These are phyloP conservation scores for Blastobotrys peoriensis DNA, from an alignment of 805 yeast genomes.

Conservation along the genomic window DNA sequence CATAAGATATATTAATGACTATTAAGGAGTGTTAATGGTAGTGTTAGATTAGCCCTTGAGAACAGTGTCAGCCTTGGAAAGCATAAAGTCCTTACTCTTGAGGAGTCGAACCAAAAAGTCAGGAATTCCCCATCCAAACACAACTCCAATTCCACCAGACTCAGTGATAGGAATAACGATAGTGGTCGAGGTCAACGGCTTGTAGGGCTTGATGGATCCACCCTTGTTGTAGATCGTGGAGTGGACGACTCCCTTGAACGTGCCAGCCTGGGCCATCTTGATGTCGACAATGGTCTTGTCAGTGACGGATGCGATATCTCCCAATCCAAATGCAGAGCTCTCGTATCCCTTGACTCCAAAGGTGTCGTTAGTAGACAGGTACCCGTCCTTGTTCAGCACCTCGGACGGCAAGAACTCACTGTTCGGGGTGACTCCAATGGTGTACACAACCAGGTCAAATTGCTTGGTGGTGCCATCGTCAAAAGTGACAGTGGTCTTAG, in stretches of 20 bases:
- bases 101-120: slow-evolving; percentile 14
- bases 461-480: slow-evolving; percentile 10
- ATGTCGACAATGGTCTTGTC: slow-evolving; percentile 12
- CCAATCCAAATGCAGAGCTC: slow-evolving; percentile 14
- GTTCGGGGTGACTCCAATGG: slow-evolving; percentile 17
- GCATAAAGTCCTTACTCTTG: slow-evolving; percentile 14
- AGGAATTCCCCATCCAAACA: slow-evolving; percentile 17
- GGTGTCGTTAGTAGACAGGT: slow-evolving; percentile 13
- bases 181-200: slow-evolving; percentile 1
- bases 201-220: slow-evolving; percentile 3
- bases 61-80: background rate
- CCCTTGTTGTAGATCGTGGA: background rate
- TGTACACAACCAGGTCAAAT: slow-evolving; percentile 17
- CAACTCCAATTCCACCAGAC: slow-evolving; percentile 19
- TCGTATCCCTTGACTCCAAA: slow-evolving; percentile 13
- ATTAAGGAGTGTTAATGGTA: no score
- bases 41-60: background rate
- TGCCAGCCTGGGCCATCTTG: background rate
- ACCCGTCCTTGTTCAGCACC: slow-evolving; percentile 14
- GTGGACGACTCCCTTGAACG: background rate
- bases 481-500: slow-evolving; percentile 9
- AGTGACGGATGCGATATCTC: slow-evolving; percentile 16
- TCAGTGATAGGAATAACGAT: slow-evolving; percentile 15
- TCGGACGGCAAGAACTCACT: slow-evolving; percentile 11
- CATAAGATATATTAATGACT: no score